Base-by-base conservation (phyloP, 371 early-diverging fungal species). In the Blastocladiella emersonii region DNA sequence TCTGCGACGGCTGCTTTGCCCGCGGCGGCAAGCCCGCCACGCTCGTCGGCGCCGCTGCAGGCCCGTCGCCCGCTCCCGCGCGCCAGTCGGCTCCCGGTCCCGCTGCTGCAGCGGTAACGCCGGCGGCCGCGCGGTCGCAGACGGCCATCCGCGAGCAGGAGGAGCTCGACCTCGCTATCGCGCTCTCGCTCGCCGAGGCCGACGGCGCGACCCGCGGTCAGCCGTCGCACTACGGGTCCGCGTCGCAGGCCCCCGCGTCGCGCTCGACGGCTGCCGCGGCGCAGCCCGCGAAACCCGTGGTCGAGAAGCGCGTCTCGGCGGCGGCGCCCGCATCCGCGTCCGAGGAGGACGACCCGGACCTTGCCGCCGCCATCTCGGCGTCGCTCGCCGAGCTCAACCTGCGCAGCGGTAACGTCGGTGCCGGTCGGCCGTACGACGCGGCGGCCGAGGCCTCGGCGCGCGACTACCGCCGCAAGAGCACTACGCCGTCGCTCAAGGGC, bases 301-400 rank as follows among this genome's bases (percentile, higher is more conserved):
- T 39, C 39, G 13, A 39, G 39, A 13, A 5, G 39, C 39, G 8
- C 39, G 39, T 39, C 39, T 8, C 39, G 5, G 8, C 8, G 8
- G 8, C 5, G 39, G 8, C 5, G 39, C 39, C 5, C 5, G 19
- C 5, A 21, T 17, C 45, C 10, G 45, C 45, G 4, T 3, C 79
- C 2, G 85, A 82, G 2, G 85, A 87, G 17, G 89, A 93, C 1
- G 93, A 95, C 61, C 85, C 87, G 10, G 92, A 93, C 66, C 66
- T 96, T 27, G 83, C 85, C 55, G 90, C 90, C 1, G 97, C 97
- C 7, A 95, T 96, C 64, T 92, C 85, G 41, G 98, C 93, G 3
- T 94, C 94, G 2, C 73, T 97, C 60, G 75, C 76, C 56, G 96
- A 96, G 61, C 70, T 77, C 63, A 64, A 69, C 30, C 68, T 70